These are phyloP conservation scores for Sequoia sempervirens DNA, from an alignment of 75 land plant species.

Conservation along the genomic window DNA sequence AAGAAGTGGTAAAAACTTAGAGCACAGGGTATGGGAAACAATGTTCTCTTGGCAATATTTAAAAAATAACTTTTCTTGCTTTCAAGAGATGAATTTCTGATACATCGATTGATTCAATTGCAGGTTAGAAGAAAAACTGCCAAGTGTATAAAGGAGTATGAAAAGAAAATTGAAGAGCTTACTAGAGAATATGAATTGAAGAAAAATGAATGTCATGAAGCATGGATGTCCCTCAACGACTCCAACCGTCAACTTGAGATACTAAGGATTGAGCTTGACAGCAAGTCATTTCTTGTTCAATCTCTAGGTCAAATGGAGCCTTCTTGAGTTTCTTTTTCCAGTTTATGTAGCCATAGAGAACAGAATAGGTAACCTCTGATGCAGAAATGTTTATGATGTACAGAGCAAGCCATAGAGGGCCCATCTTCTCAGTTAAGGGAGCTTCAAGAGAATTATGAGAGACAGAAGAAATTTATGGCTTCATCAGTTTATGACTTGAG, in stretches of 20 bases:
- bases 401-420: constrained; percentile 62
- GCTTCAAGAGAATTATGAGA: constrained; percentile 44
- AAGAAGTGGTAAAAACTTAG: not conserved
- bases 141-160: constrained; percentile 43
- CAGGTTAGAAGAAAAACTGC: constrained; percentile 40
- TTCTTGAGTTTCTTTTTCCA: not conserved
- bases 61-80: not conserved
- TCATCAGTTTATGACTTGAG: constrained; percentile 36
- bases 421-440: constrained; percentile 44
- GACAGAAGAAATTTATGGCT: constrained; percentile 53
- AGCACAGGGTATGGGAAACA: not conserved
- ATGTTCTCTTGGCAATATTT: not conserved
- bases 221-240: constrained; percentile 81
- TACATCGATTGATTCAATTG: not conserved
- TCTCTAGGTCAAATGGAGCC: constrained; percentile 41
- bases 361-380: not conserved
- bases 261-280: constrained; percentile 72
- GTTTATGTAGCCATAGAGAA: not conserved
- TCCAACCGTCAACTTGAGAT: constrained; percentile 79
- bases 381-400: not conserved
- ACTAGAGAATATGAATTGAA: constrained; percentile 29
- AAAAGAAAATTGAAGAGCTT: constrained; percentile 70
- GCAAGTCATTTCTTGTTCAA: constrained; percentile 42
- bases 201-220: constrained; percentile 80
- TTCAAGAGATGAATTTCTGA: not conserved